Conservation (phyloP, 208 protist genomes). For the Crithidia fasciculata region DNA sequence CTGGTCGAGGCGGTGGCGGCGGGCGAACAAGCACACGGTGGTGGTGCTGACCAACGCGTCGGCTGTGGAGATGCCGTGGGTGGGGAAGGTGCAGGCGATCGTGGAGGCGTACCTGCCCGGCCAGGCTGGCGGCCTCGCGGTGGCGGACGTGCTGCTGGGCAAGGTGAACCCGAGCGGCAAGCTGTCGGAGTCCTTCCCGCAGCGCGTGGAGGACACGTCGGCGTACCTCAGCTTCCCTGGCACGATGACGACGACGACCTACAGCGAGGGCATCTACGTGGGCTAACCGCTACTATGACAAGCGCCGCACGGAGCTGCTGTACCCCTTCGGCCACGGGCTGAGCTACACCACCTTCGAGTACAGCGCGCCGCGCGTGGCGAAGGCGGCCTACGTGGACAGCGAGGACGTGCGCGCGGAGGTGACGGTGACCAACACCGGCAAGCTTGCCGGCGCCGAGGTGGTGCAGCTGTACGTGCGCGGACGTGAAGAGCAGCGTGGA, state of each 20-base stretch:
- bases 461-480: slow-evolving; percentile 16
- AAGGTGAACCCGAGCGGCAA: slow-evolving; percentile 17
- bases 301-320: slow-evolving; percentile 6
- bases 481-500: slow-evolving; percentile 11
- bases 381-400: slow-evolving; percentile 12
- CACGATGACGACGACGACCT: slow-evolving; percentile 7
- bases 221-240: slow-evolving; percentile 6
- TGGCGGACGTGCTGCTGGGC: slow-evolving; percentile 14
- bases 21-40: slow-evolving; percentile 10
- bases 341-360: slow-evolving; percentile 17
- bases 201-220: slow-evolving; percentile 7
- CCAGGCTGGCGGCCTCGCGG: slow-evolving; percentile 1
- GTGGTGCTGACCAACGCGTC: slow-evolving; percentile 15
- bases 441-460: slow-evolving; percentile 7
- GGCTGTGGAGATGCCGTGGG: slow-evolving; percentile 14
- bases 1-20: slow-evolving; percentile 9
- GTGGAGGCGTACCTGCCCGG: slow-evolving; percentile 16
- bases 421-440: slow-evolving; percentile 10
- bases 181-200: slow-evolving; percentile 10
- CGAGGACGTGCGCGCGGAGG: slow-evolving; percentile 6
- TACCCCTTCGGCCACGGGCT: slow-evolving; percentile 11
- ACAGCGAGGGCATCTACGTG: slow-evolving; percentile 8
- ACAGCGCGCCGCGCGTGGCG: slow-evolving; percentile 9
- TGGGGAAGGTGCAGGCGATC: slow-evolving; percentile 6
- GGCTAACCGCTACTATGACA: slow-evolving; percentile 13